These are phyloP conservation scores for Grigorovia transvaalensis DNA, from an alignment of 805 yeast genomes.

Conservation along the genomic window DNA sequence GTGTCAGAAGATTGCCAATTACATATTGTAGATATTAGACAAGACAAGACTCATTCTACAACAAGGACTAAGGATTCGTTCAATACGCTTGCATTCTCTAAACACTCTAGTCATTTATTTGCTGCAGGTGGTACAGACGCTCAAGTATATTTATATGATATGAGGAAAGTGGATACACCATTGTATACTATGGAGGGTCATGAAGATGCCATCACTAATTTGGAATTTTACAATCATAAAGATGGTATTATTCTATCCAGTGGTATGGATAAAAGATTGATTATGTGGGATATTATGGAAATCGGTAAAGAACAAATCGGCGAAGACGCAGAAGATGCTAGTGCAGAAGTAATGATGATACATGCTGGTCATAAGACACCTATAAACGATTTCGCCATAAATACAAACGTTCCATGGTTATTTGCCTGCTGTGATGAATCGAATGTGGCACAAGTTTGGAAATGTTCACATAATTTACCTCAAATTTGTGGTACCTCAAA, in stretches of 20 bases:
- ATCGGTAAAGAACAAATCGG: slow-evolving; percentile 79
- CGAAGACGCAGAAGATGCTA: slow-evolving; percentile 87
- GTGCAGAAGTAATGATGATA: slow-evolving; percentile 81
- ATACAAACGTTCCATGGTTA: slow-evolving; percentile 62
- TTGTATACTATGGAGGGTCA: slow-evolving; percentile 77
- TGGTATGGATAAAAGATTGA: slow-evolving; percentile 64
- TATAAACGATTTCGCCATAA: slow-evolving; percentile 63
- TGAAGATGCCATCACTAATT: slow-evolving; percentile 54
- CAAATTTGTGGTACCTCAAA: slow-evolving; percentile 19
- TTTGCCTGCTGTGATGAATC: slow-evolving; percentile 46
- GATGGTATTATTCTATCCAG: slow-evolving; percentile 76
- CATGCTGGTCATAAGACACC: slow-evolving; percentile 85
- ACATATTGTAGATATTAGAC: slow-evolving; percentile 45
- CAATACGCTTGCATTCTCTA: slow-evolving; percentile 58
- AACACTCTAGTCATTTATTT: slow-evolving; percentile 45
- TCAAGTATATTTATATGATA: slow-evolving; percentile 54
- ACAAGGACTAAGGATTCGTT: slow-evolving; percentile 31
- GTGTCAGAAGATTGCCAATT: slow-evolving; percentile 63
- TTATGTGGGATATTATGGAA: slow-evolving; percentile 68
- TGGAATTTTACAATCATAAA: slow-evolving; percentile 68
- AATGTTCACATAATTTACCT: slow-evolving; percentile 30
- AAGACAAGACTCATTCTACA: slow-evolving; percentile 11
- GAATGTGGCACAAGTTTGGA: slow-evolving; percentile 38
- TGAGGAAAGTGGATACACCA: slow-evolving; percentile 38
- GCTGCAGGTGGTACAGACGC: slow-evolving; percentile 67